Percentiles rank a stretch among this genome's conserved stretches.
Evolutionary conservation across 495 filamentous ascomycete genomes (phyloP).

Genomic region (Lophiostoma macrostomum): DNA sequence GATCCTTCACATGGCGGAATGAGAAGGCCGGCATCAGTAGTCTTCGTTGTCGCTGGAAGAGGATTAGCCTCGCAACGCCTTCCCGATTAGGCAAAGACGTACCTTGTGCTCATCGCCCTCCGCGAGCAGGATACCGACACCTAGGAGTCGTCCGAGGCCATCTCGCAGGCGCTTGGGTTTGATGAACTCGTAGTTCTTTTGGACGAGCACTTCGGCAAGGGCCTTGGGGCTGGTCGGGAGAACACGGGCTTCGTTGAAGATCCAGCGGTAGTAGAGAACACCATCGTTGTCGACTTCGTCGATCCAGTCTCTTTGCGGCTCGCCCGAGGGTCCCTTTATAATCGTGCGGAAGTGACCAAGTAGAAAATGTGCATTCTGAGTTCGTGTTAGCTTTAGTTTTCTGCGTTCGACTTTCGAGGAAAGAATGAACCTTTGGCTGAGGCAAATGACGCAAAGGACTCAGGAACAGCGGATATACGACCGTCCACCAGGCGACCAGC

Average conservation of each 20-base stretch:
- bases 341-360: constrained; percentile 60
- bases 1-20: constrained; percentile 80
- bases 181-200: constrained; percentile 73
- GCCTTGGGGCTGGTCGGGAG: constrained; percentile 63
- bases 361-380: constrained; percentile 44
- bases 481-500: constrained; percentile 27
- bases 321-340: constrained; percentile 56
- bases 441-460: constrained; percentile 51
- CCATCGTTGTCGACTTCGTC: constrained; percentile 79
- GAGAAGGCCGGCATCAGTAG: constrained; percentile 80
- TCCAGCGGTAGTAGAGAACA: constrained; percentile 69
- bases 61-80: constrained; percentile 10
- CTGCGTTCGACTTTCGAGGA: neutral
- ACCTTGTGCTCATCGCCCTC: constrained; percentile 83
- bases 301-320: constrained; percentile 64
- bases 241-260: constrained; percentile 70
- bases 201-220: constrained; percentile 55
- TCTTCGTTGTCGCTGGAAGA: constrained; percentile 59
- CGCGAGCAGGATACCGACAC: constrained; percentile 72
- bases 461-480: constrained; percentile 64
- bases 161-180: constrained; percentile 62
- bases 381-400: neutral
- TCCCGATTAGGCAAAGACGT: neutral
- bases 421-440: constrained; percentile 41
- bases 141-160: constrained; percentile 63